phyloP scores from a whole-genome alignment of 345 rosid species.

The Aurinia saxatilis region DNA sequence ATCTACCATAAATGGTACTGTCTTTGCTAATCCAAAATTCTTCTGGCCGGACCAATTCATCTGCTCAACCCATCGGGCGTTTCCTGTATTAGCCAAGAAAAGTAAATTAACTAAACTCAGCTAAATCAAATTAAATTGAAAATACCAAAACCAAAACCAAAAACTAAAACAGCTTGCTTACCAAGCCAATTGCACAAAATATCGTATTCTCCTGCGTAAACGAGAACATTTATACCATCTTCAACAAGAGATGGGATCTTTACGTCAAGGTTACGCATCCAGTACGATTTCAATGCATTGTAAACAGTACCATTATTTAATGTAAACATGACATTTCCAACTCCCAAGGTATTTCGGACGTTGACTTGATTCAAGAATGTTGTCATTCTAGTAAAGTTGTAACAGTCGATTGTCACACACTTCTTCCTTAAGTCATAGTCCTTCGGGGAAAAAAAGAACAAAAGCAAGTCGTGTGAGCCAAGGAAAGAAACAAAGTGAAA shows the following conservation, averaged over 20 bases:
- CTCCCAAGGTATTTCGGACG: constrained; percentile 57
- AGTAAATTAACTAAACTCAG: neutral
- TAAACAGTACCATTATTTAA: constrained; percentile 57
- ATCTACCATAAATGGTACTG: constrained; percentile 46
- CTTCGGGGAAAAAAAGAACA: constrained; percentile 40
- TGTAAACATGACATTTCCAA: constrained; percentile 52
- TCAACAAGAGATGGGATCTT: constrained; percentile 73
- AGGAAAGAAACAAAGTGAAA: constrained; percentile 21
- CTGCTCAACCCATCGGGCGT: constrained; percentile 76
- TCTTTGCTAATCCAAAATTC: constrained; percentile 42
- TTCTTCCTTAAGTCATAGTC: constrained; percentile 71
- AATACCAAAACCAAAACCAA: neutral
- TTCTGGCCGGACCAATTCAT: constrained; percentile 74
- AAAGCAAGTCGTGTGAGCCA: neutral
- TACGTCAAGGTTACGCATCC: constrained; percentile 68
- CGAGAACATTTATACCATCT: constrained; percentile 56
- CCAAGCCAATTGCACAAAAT: constrained; percentile 92
- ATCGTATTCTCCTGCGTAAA: constrained; percentile 87
- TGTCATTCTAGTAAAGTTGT: constrained; percentile 65
- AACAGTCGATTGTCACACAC: constrained; percentile 57
- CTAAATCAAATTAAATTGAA: neutral
- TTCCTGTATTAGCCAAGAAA: constrained; percentile 39
- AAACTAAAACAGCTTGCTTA: constrained; percentile 6
- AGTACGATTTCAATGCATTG: constrained; percentile 46
- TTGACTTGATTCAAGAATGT: constrained; percentile 42